A percentile compares a stretch with the other conserved stretches of the same genome.
These are phyloP conservation scores for Pseudonitzschia multiseries DNA, from an alignment of 108 stramenopile species.

Conservation along the genomic window DNA sequence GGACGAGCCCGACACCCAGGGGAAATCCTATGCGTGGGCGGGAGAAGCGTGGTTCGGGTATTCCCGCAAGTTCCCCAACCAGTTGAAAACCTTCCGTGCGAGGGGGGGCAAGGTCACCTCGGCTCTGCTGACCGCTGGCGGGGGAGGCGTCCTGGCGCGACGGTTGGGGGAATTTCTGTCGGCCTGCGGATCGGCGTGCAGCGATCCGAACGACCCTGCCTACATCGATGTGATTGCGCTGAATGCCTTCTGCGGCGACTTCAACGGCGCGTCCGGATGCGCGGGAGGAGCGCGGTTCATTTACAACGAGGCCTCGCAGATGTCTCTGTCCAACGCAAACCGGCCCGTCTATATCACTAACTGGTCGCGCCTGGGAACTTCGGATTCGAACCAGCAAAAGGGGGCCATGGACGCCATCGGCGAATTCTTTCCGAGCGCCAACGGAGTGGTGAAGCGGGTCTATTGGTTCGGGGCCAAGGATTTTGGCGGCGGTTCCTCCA, in stretches of 20 bases:
- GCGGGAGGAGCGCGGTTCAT: neutral
- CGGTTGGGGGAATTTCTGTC: slow-evolving; percentile 10
- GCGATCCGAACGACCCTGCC: neutral
- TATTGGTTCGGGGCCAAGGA: slow-evolving; percentile 25
- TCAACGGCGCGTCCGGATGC: slow-evolving; percentile 5
- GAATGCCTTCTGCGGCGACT: slow-evolving; percentile 19
- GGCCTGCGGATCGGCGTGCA: slow-evolving; percentile 9
- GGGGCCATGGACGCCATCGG: slow-evolving; percentile 15
- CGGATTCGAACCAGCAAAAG: slow-evolving; percentile 2
- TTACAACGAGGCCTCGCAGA: neutral
- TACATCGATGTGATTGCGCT: slow-evolving; percentile 23
- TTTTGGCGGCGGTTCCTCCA: neutral
- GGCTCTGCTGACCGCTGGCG: slow-evolving; percentile 4
- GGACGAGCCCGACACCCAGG: slow-evolving; percentile 21
- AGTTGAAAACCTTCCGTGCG: slow-evolving; percentile 8
- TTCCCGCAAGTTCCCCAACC: neutral
- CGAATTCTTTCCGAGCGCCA: slow-evolving; percentile 5
- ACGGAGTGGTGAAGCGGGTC: slow-evolving; percentile 13
- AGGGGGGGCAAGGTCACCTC: slow-evolving; percentile 9
- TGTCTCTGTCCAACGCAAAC: neutral
- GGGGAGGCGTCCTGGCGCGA: neutral
- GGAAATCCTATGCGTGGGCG: slow-evolving; percentile 17
- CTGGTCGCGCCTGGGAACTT: slow-evolving; percentile 14
- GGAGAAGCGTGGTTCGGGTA: slow-evolving; percentile 27
- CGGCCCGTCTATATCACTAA: slow-evolving; percentile 17